Conservation (phyloP, 495 filamentous ascomycete species). For the Xylaria acuta region DNA sequence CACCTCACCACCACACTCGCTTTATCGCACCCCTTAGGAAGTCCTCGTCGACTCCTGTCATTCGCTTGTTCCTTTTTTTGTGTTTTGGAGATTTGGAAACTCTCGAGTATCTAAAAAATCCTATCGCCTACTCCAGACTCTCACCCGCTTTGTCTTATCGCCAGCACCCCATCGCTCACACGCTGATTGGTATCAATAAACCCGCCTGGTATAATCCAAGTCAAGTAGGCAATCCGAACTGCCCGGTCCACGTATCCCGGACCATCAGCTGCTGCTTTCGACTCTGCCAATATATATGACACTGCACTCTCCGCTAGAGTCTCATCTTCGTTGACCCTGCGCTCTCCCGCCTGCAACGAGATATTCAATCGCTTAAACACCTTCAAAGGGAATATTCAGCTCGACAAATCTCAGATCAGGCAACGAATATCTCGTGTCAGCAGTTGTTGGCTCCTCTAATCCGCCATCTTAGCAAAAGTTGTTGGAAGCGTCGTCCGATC, state of each 20-base stretch:
- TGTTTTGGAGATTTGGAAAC: constrained; percentile 49
- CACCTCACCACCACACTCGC: constrained; percentile 56
- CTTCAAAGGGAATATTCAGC: constrained; percentile 38
- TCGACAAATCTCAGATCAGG: constrained; percentile 29
- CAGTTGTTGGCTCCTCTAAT: background rate
- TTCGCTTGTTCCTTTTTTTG: constrained; percentile 61
- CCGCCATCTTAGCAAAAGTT: constrained; percentile 4
- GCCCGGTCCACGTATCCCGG: constrained; percentile 14
- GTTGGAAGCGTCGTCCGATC: constrained; percentile 15
- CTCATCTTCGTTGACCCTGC: constrained; percentile 33
- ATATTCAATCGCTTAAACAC: constrained; percentile 48
- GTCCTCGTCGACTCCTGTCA: constrained; percentile 71
- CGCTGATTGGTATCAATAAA: constrained; percentile 13
- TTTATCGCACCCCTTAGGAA: constrained; percentile 58
- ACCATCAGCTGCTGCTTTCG: constrained; percentile 27
- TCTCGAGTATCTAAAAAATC: constrained; percentile 31
- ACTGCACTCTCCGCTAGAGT: constrained; percentile 33
- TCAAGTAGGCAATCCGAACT: background rate
- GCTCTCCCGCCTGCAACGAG: constrained; percentile 40
- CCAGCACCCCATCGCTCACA: constrained; percentile 7
- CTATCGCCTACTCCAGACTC: constrained; percentile 28
- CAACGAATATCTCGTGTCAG: constrained; percentile 12
- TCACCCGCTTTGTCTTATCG: constrained; percentile 34
- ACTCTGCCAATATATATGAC: constrained; percentile 27
- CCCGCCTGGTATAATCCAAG: constrained; percentile 4